Conservation (phyloP, 2,329 filamentous ascomycete genomes). For the Fusarium sulawesiense region DNA sequence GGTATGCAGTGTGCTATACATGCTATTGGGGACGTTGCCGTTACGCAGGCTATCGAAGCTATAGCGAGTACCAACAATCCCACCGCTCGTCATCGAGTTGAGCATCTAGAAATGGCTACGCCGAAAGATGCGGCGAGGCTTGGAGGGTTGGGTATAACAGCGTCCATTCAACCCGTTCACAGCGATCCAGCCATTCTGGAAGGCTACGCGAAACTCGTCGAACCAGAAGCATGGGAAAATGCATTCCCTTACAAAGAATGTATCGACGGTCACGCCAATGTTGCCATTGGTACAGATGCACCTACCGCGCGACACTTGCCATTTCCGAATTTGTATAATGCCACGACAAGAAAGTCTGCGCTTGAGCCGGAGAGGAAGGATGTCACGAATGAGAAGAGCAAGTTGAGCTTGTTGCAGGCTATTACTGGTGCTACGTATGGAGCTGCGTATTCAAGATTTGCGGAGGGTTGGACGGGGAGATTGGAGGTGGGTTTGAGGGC, state of each 20-base stretch:
- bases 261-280: slow-evolving; percentile 61
- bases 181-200: slow-evolving; percentile 70
- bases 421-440: slow-evolving; percentile 66
- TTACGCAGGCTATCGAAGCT: slow-evolving; percentile 67
- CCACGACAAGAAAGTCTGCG: slow-evolving; percentile 67
- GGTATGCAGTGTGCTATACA: slow-evolving; percentile 72
- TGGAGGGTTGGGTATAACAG: slow-evolving; percentile 69
- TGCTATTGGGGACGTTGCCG: slow-evolving; percentile 72
- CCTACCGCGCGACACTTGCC: slow-evolving; percentile 68
- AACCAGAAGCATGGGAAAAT: slow-evolving; percentile 63
- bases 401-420: slow-evolving; percentile 64
- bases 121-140: slow-evolving; percentile 66
- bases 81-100: slow-evolving; percentile 68
- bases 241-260: slow-evolving; percentile 75
- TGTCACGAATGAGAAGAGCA: slow-evolving; percentile 64
- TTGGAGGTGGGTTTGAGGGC: slow-evolving; percentile 65
- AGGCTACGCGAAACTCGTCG: slow-evolving; percentile 70
- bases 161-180: slow-evolving; percentile 69
- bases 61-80: slow-evolving; percentile 58
- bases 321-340: slow-evolving; percentile 68
- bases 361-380: slow-evolving; percentile 57
- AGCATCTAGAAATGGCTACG: slow-evolving; percentile 71
- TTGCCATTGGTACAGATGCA: slow-evolving; percentile 70
- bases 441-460: slow-evolving; percentile 68
- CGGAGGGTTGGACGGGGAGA: slow-evolving; percentile 64